Conservation (phyloP, 805 yeast genomes). For the Ogataea saltuana region DNA sequence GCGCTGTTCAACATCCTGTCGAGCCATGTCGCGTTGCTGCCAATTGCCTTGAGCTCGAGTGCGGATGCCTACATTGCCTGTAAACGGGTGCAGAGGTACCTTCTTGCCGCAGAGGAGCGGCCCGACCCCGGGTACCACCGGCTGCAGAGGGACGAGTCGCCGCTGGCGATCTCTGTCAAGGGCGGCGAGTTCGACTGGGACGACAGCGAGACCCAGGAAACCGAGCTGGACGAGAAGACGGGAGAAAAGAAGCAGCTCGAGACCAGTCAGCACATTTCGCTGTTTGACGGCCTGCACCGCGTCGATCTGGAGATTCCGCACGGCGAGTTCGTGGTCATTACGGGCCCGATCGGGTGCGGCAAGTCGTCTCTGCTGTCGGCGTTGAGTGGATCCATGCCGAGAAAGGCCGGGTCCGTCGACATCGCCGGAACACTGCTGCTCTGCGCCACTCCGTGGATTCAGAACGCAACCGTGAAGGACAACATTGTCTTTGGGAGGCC, state of each 20-base stretch:
- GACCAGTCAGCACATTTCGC: conserved; percentile 3
- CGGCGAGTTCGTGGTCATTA: conserved; percentile 73
- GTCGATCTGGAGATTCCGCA: conserved; percentile 54
- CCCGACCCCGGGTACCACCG: conserved; percentile 26
- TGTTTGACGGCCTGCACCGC: conserved; percentile 46
- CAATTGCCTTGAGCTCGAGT: conserved; percentile 66
- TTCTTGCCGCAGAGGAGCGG: conserved; percentile 44
- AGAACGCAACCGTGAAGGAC: conserved; percentile 73
- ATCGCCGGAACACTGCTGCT: conserved; percentile 54
- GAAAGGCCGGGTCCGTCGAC: conserved; percentile 49
- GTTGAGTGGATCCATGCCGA: conserved; percentile 66
- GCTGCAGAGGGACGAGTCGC: conserved; percentile 19
- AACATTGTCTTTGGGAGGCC: conserved; percentile 67
- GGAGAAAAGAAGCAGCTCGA: not conserved
- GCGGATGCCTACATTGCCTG: conserved; percentile 67
- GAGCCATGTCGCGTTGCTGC: conserved; percentile 65
- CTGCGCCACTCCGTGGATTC: conserved; percentile 72
- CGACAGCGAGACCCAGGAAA: conserved; percentile 34
- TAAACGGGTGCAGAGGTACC: conserved; percentile 53
- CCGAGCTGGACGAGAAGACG: conserved; percentile 10
- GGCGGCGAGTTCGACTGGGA: conserved; percentile 72
- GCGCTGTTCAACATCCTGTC: conserved; percentile 65
- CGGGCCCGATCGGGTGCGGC: conserved; percentile 70
- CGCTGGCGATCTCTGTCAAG: conserved; percentile 47
- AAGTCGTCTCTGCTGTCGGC: conserved; percentile 73